Conservation (phyloP, 176 grass and related monocot species). For the Triticum monococcum region DNA sequence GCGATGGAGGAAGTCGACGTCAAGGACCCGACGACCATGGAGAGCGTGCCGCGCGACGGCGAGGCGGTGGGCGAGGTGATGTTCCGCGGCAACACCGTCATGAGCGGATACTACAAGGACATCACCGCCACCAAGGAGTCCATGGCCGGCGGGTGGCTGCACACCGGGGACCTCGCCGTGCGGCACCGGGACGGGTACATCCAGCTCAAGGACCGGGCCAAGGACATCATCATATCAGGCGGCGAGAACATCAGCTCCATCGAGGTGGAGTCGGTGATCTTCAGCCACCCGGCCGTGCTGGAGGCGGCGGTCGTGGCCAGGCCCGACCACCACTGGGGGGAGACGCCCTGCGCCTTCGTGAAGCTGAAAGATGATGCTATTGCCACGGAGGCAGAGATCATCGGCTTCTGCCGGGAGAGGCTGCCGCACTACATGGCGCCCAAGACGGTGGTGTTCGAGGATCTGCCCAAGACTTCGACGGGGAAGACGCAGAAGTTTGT, state of each 20-base stretch:
- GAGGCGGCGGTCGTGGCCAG: constrained; percentile 73
- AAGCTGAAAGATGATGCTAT: constrained; percentile 23
- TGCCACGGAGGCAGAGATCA: constrained; percentile 22
- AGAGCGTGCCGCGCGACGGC: constrained; percentile 56
- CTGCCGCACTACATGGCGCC: constrained; percentile 78
- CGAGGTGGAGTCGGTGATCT: constrained; percentile 75
- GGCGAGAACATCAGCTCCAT: constrained; percentile 89
- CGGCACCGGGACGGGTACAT: constrained; percentile 74
- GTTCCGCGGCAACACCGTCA: constrained; percentile 81
- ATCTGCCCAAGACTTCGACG: constrained; percentile 80
- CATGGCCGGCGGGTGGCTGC: constrained; percentile 56
- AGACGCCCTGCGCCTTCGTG: constrained; percentile 86
- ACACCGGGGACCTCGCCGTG: constrained; percentile 62
- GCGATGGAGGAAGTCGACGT: constrained; percentile 60
- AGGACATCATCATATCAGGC: constrained; percentile 87
- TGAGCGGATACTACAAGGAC: constrained; percentile 83
- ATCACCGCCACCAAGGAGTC: constrained; percentile 40
- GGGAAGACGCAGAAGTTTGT: constrained; percentile 82
- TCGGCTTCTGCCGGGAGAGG: constrained; percentile 52
- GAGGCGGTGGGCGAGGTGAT: constrained; percentile 75
- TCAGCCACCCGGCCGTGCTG: constrained; percentile 58
- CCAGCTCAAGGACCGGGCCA: constrained; percentile 62
- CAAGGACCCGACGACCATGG: constrained; percentile 69
- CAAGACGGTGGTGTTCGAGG: constrained; percentile 57
- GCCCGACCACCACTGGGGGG: constrained; percentile 79